Evolutionary conservation across 768 basidiomycete genomes (phyloP), one percentile per base, ranked within the genome.

Genomic region (Pulveroboletus frians): DNA sequence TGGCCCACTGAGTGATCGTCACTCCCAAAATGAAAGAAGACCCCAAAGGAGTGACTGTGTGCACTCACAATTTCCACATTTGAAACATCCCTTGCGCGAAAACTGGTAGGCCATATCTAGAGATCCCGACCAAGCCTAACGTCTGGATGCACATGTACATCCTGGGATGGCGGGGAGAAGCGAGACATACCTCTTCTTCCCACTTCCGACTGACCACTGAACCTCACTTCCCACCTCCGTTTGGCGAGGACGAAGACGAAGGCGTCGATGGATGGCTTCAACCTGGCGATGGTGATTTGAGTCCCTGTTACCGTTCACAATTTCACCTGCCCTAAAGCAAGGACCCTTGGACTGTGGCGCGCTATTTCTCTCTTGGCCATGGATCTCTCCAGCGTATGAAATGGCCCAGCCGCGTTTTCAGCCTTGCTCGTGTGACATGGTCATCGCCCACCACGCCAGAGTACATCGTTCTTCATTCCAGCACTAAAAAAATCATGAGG

Each of bases 71-170:
- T 92, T 92, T 67, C 92, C 92, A 67, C 92, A 94, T 76, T 92
- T 94, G 74, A 87, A 92, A 67, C 89, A 92, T 56, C 88, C 88
- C 74, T 89, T 92, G 77, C 83, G 84, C 52, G 84, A 81, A 76
- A 83, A 83, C 69, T 85, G 85, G 73, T 78, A 86, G 71, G 87
- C 84, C 87, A 89, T 89, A 58, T 58, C 59, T 61, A 48, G 53
- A 57, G 69, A 69, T 69, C 69, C 71, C 62, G 68, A 68, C 74
- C 73, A 65, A 64, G 65, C 69, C 70, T 64, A 67, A 69, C 71
- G 74, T 70, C 68, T 64, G 55, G 51, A 55, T 43, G 46, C 49
- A 53, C 20, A 58, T 62, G 42, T 56, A 60, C 54, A 56, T 52
- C 37, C 39, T 39, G 32, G 21, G 42, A 55, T 21, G 37, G 37